These are phyloP conservation scores for Clitocybe nebularis DNA, from an alignment of 1,284 basidiomycete species.

Conservation along the genomic window DNA sequence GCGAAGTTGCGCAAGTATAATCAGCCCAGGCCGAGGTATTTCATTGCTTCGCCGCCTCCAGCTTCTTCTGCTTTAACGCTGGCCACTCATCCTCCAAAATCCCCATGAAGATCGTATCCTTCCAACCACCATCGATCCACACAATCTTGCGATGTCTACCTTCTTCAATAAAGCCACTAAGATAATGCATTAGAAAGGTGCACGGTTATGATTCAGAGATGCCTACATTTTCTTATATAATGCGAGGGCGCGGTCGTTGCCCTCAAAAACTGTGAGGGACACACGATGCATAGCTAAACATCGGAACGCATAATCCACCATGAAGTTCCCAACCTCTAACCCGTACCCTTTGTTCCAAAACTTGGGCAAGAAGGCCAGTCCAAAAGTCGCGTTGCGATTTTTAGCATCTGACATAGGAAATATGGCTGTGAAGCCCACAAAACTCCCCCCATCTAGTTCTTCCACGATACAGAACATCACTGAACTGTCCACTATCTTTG, in stretches of 20 bases:
- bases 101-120: constrained; percentile 16
- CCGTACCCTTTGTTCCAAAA: constrained; percentile 30
- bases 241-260: constrained; percentile 20
- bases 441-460: constrained; percentile 27
- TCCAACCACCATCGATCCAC: constrained; percentile 10
- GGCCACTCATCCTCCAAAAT: constrained; percentile 17
- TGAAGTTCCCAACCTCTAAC: constrained; percentile 25
- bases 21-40: no score
- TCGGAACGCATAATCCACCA: constrained; percentile 30
- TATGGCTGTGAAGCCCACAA: constrained; percentile 32
- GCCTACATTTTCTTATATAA: constrained; percentile 6
- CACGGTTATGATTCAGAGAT: background rate
- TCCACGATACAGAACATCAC: constrained; percentile 30
- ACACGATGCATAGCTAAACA: constrained; percentile 27
- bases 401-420: constrained; percentile 24
- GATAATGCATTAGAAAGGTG: background rate
- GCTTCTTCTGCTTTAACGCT: background rate
- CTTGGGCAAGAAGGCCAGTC: constrained; percentile 21
- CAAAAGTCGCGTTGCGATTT: constrained; percentile 26
- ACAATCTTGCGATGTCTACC: constrained; percentile 3
- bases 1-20: no score
- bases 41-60: background rate
- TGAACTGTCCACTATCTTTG: constrained; percentile 24
- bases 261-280: constrained; percentile 24
- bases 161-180: constrained; percentile 6